phyloP scores from a whole-genome alignment of 768 basidiomycete species.

The Lentinus tigrinus region DNA sequence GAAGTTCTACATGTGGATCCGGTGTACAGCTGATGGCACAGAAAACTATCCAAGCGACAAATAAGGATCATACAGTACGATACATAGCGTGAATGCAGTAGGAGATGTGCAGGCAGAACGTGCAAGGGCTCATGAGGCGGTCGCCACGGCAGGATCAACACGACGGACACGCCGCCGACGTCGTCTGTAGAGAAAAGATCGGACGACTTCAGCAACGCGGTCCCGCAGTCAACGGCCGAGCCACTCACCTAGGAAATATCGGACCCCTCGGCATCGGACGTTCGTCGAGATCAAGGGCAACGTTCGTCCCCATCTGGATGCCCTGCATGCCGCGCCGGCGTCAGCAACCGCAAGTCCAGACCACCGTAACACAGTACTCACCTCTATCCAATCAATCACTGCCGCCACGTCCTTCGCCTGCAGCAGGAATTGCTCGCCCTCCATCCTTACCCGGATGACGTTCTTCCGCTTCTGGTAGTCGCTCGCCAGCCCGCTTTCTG shows the following conservation, averaged over 20 bases:
- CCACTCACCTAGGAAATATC: slow-evolving; percentile 72
- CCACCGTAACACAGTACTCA: slow-evolving; percentile 39
- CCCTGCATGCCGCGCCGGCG: slow-evolving; percentile 44
- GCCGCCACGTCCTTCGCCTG: slow-evolving; percentile 82
- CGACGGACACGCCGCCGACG: slow-evolving; percentile 11
- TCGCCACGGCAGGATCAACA: not conserved
- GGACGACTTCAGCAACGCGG: not conserved
- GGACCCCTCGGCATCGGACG: slow-evolving; percentile 91
- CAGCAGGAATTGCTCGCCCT: slow-evolving; percentile 95
- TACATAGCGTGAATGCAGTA: not conserved
- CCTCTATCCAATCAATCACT: slow-evolving; percentile 97
- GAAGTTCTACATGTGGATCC: not conserved
- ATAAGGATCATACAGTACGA: not conserved
- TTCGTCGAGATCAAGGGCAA: slow-evolving; percentile 89
- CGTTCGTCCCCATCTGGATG: slow-evolving; percentile 88
- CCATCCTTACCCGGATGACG: slow-evolving; percentile 87
- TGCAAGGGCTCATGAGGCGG: not conserved
- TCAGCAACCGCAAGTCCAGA: not conserved
- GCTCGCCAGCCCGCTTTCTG: slow-evolving; percentile 92
- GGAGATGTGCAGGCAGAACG: not conserved
- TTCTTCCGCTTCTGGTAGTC: slow-evolving; percentile 94
- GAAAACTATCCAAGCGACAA: not conserved
- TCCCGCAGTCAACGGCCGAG: not conserved
- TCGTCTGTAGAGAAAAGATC: not conserved
- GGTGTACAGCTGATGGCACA: not conserved